A percentile compares a stretch with the other conserved stretches of the same genome.
Conservation (phyloP, 257 asterid genomes). For the Solanum ahanhuiri region DNA sequence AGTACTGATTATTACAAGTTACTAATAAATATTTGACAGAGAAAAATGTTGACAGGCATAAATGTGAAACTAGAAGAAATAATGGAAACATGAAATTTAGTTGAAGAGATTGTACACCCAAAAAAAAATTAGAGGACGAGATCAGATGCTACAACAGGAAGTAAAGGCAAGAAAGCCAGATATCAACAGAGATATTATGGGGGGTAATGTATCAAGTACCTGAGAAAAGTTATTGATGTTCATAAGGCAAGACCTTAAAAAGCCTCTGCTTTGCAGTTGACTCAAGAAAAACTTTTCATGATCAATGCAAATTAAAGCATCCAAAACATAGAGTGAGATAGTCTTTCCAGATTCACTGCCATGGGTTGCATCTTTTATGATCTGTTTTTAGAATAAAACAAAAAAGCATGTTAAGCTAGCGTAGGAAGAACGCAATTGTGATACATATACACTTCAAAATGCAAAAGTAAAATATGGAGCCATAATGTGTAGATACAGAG, state of each 20-base stretch:
- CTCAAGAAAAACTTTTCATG: conserved; percentile 78
- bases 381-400: conserved; percentile 28
- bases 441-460: not conserved
- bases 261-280: conserved; percentile 91
- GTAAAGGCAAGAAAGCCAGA: not conserved
- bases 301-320: conserved; percentile 75
- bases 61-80: not conserved
- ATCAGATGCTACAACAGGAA: not conserved
- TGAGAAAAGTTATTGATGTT: conserved; percentile 67
- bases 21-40: not conserved
- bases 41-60: not conserved
- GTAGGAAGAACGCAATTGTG: not conserved
- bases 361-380: conserved; percentile 78
- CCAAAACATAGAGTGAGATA: conserved; percentile 68
- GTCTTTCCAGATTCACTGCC: conserved; percentile 82
- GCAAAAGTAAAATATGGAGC: not conserved
- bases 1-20: not conserved
- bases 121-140: not conserved
- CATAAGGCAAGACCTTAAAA: conserved; percentile 68
- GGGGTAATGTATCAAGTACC: conserved; percentile 31
- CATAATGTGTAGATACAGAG: not conserved
- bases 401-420: not conserved
- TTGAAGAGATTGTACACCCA: not conserved
- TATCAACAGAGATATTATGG: not conserved
- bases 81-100: not conserved